Evolutionary conservation across 2,329 filamentous ascomycete genomes (phyloP), one percentile per base, ranked within the genome.

Genomic region (Teratosphaeria gauchensis): DNA sequence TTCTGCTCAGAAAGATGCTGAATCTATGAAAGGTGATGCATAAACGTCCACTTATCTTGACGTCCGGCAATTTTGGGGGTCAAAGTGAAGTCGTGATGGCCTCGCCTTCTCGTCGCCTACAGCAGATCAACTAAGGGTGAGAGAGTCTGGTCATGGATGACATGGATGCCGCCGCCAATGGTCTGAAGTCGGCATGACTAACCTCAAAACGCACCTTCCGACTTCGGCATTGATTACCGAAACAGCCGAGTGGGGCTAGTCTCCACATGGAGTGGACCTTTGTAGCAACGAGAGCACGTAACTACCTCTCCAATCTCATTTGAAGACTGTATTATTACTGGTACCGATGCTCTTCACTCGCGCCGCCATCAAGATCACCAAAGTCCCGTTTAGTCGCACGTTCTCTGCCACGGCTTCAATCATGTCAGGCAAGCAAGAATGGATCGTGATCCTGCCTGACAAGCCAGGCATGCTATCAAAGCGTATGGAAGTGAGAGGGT

Each of bases 371-470:
- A 48, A 11, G 1, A 7, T 48, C 42, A 48, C n/a, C n/a, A n/a
- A 19, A n/a, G n/a, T n/a, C 4, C 9, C 19, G 6, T 1, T 21
- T 16, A 19, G 16, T 48, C 60, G 65, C 21, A 54, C 52, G 14
- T 68, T 70, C 59, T 60, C 64, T 24, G 60, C 63, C 24, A 58
- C 66, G 52, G 48, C 62, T 30, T 28, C 24, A 28, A 57, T 42
- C 42, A 69, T 68, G 58, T 68, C 73, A 55, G 59, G 65, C 51
- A 76, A 77, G 63, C 64, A 71, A 60, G 79, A 81, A 72, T 81
- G 78, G 78, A 73, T 81, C 57, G 72, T 79, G 61, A 79, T 81
- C 56, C 62, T 77, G 0, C 78, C 78, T 1, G 79, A 81, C 63
- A 67, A 74, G 38, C 61, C 63, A 1, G 74, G 72, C 53, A 75